Percentiles rank a stretch among this genome's conserved stretches.
Evolutionary conservation across 495 filamentous ascomycete species (phyloP).

Genomic region (Tirmania nivea): DNA sequence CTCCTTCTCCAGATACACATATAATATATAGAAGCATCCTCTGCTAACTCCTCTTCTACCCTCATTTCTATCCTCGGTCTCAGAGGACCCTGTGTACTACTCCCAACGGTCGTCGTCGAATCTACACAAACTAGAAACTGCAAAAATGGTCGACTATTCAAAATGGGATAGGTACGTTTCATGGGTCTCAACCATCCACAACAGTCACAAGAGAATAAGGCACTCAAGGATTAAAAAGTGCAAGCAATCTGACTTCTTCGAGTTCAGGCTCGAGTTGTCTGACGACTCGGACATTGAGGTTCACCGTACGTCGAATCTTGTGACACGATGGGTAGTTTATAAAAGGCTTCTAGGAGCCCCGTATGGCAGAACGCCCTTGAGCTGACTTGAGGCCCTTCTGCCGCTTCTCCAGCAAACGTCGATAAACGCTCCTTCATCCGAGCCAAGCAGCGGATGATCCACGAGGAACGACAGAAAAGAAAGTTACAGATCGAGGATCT

Average conservation of each 20-base stretch:
- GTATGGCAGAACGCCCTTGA: not conserved
- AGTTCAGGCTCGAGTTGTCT: slow-evolving; percentile 51
- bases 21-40: no score
- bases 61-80: no score
- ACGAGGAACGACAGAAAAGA: slow-evolving; percentile 63
- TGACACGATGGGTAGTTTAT: no score
- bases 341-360: not conserved
- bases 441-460: slow-evolving; percentile 92
- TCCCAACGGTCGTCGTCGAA: no score
- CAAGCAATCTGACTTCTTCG: slow-evolving; percentile 2
- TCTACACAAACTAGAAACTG: no score
- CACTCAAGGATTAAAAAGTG: not conserved
- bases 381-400: no score
- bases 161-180: slow-evolving; percentile 19
- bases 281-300: slow-evolving; percentile 98
- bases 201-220: not conserved
- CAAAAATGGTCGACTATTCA: slow-evolving; percentile 13
- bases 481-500: slow-evolving; percentile 72
- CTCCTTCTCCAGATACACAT: no score
- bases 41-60: no score
- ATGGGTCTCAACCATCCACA: not conserved
- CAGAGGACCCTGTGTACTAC: no score
- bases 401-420: slow-evolving; percentile 42
- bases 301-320: slow-evolving; percentile 30
- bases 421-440: slow-evolving; percentile 97